Conservation (phyloP, 257 asterid species). For the Fraxinus pennsylvanica region DNA sequence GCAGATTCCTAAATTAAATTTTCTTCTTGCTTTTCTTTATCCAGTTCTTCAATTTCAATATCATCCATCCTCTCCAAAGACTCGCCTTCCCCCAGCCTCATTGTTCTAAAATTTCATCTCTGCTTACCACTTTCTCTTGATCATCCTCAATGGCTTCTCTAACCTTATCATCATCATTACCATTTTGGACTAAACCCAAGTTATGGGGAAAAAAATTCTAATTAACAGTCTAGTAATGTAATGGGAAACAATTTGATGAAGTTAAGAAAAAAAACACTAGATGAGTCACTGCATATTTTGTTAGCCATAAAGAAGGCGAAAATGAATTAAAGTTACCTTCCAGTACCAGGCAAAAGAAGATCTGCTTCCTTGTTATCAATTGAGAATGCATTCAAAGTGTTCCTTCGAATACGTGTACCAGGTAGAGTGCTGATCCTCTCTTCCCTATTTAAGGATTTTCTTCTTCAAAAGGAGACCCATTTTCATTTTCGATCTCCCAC, state of each 20-base stretch:
- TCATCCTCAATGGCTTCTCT: not conserved
- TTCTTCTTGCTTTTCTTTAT: too few relatives aligned
- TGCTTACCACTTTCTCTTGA: not conserved
- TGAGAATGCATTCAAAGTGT: conserved; percentile 12
- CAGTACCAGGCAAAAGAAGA: too few relatives aligned
- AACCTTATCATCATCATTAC: not conserved
- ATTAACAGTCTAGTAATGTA: too few relatives aligned
- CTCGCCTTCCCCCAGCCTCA: conserved; percentile 23
- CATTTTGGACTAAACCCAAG: conserved; percentile 11
- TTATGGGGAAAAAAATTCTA: too few relatives aligned
- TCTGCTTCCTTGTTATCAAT: too few relatives aligned
- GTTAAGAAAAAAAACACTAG: too few relatives aligned
- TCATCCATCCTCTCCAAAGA: conserved; percentile 10
- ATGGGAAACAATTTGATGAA: conserved; percentile 18
- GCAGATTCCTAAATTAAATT: too few relatives aligned
- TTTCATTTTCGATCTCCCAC: conserved; percentile 32
- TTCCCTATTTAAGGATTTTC: conserved; percentile 12
- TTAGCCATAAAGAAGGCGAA: too few relatives aligned
- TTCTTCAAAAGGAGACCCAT: conserved; percentile 22
- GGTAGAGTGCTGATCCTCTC: too few relatives aligned
- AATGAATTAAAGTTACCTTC: too few relatives aligned
- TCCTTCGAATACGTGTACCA: too few relatives aligned
- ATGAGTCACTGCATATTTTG: too few relatives aligned
- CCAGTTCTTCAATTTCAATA: not conserved
- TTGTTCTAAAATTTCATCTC: conserved; percentile 5